Evolutionary conservation across 176 grass and related monocot species (phyloP).

Genomic region (Metroxylon sagu): DNA sequence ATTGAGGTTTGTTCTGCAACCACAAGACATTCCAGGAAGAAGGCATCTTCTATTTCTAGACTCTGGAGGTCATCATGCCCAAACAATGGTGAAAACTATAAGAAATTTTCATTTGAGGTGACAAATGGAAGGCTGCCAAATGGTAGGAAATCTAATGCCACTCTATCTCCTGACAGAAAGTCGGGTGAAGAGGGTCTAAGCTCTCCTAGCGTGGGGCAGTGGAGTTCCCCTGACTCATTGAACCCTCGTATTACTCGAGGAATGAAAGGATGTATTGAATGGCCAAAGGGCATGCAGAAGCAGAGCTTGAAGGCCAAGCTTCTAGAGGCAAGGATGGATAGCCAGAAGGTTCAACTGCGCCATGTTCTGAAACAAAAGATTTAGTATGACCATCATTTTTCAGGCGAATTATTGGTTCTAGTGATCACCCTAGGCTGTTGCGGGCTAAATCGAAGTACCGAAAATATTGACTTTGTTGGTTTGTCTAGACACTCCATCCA

Average conservation of each 20-base stretch:
- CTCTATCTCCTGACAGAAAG: constrained; percentile 11
- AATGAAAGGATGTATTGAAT: constrained; percentile 3
- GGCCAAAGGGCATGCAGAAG: constrained; percentile 5
- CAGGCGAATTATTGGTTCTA: no score
- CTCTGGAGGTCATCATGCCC: no score
- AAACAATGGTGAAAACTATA: no score
- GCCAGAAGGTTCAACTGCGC: constrained; percentile 7
- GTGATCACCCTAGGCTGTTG: no score
- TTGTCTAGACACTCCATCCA: no score
- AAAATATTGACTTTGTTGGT: no score
- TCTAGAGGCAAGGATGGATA: constrained; percentile 36
- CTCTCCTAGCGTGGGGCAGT: constrained; percentile 14
- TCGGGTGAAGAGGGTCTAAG: background rate
- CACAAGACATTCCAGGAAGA: no score
- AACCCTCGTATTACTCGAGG: background rate
- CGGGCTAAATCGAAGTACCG: no score
- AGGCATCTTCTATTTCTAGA: no score
- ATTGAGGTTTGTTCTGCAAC: no score
- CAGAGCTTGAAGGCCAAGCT: constrained; percentile 48
- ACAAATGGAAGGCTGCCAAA: background rate
- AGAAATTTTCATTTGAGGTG: no score
- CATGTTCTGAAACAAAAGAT: constrained; percentile 5
- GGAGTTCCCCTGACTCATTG: constrained; percentile 7
- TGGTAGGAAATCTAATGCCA: background rate
- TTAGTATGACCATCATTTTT: background rate